Evolutionary conservation across 202 grass and related monocot genomes (phyloP).

Genomic region (Zizania palustris): DNA sequence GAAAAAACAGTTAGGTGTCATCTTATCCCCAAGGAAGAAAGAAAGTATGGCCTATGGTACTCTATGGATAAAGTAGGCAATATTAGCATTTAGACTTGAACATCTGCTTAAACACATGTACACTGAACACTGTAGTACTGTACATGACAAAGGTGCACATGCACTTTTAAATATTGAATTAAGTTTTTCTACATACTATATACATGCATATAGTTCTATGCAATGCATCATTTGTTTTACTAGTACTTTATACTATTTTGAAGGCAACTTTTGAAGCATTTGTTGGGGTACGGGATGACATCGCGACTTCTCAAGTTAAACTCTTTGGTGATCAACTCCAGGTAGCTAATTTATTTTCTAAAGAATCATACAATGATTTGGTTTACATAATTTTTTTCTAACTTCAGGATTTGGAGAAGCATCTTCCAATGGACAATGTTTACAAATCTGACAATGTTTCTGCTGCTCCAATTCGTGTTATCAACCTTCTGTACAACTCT

Average conservation of each 20-base stretch:
- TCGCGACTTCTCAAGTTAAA: conserved; percentile 94
- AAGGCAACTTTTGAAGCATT: conserved; percentile 96
- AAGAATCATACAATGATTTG: conserved; percentile 24
- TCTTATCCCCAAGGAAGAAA: neutral
- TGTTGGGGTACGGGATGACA: conserved; percentile 74
- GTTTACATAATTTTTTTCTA: conserved; percentile 32
- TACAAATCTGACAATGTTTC: conserved; percentile 88
- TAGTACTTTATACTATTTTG: conserved; percentile 26
- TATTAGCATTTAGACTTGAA: conserved; percentile 11
- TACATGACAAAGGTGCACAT: neutral
- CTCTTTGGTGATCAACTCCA: conserved; percentile 90
- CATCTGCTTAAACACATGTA: neutral
- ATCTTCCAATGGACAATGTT: conserved; percentile 86
- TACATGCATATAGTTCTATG: neutral
- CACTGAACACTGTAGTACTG: too few relatives aligned
- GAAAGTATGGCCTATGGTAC: neutral
- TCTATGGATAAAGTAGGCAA: neutral
- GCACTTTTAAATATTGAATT: neutral
- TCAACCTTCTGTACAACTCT: conserved; percentile 90
- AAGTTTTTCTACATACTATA: conserved; percentile 7
- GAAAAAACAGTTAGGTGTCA: neutral
- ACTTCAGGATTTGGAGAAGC: conserved; percentile 79
- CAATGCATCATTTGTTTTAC: conserved; percentile 31
- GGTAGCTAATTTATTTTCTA: conserved; percentile 41
- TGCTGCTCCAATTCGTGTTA: conserved; percentile 93